phyloP scores from a whole-genome alignment of 441 rosid species.

The Cnidoscolus chayamansa region DNA sequence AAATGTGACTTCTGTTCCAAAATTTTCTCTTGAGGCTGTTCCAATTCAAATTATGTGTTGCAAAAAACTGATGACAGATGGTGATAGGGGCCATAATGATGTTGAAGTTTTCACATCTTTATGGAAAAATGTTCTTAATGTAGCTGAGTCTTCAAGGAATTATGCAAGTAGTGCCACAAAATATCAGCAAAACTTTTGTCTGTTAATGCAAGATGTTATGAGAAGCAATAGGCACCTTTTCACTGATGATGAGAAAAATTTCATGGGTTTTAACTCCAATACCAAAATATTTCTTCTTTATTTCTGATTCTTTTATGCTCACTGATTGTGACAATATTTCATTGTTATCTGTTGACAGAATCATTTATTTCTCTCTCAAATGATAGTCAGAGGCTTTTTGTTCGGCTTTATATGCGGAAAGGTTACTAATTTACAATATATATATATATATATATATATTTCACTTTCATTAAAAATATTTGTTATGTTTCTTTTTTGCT shows the following conservation, averaged over 20 bases:
- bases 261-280: constrained; percentile 50
- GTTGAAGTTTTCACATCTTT: constrained; percentile 36
- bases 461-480: neutral
- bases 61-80: constrained; percentile 31
- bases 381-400: constrained; percentile 80
- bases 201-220: constrained; percentile 66
- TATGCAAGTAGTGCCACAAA: constrained; percentile 43
- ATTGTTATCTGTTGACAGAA: constrained; percentile 46
- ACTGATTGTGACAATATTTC: constrained; percentile 15
- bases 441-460: neutral
- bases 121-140: constrained; percentile 60
- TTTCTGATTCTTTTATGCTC: neutral
- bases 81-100: constrained; percentile 31
- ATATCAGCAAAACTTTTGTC: constrained; percentile 67
- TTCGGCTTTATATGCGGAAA: constrained; percentile 82
- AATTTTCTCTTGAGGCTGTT: constrained; percentile 50
- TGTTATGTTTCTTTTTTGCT: neutral
- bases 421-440: constrained; percentile 38
- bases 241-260: constrained; percentile 51
- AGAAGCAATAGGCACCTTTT: constrained; percentile 55
- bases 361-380: constrained; percentile 58
- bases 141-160: constrained; percentile 44
- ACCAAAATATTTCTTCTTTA: constrained; percentile 19
- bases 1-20: constrained; percentile 51
- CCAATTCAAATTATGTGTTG: constrained; percentile 54